Conservation (phyloP, 345 rosid genomes). For the Limnanthes douglasii region DNA sequence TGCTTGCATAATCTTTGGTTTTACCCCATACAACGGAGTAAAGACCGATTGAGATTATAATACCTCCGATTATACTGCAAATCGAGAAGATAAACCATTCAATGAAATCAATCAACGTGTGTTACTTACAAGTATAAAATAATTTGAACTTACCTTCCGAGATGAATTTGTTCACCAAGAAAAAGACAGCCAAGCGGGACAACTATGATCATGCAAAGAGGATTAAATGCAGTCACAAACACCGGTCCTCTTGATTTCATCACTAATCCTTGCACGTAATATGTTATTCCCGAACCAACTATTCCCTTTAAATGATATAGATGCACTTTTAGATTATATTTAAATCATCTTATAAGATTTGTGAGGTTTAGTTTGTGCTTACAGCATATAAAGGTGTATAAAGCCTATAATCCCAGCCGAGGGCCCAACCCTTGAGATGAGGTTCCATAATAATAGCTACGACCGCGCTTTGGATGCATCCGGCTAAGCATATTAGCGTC, state of each 20-base stretch:
- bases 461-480: too few species aligned
- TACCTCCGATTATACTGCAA: too few species aligned
- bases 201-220: constrained; percentile 42
- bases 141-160: constrained; percentile 40
- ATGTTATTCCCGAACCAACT: constrained; percentile 37
- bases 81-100: too few species aligned
- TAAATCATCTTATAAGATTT: background rate
- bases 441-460: constrained; percentile 30
- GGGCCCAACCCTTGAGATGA: constrained; percentile 34
- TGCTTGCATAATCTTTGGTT: too few species aligned
- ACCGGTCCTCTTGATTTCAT: constrained; percentile 51
- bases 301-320: constrained; percentile 1
- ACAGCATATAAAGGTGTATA: constrained; percentile 28
- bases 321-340: constrained; percentile 1
- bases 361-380: constrained; percentile 2
- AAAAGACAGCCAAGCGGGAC: constrained; percentile 36
- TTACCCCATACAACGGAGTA: too few species aligned
- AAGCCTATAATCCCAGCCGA: constrained; percentile 25
- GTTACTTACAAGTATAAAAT: too few species aligned
- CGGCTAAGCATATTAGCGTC: constrained; percentile 42
- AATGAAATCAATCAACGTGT: too few species aligned
- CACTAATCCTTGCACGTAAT: constrained; percentile 29
- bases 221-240: constrained; percentile 59
- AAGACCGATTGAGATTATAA: too few species aligned
- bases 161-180: constrained; percentile 24